Base-by-base conservation (phyloP, 164 flowering plant species). In the Stephania japonica region DNA sequence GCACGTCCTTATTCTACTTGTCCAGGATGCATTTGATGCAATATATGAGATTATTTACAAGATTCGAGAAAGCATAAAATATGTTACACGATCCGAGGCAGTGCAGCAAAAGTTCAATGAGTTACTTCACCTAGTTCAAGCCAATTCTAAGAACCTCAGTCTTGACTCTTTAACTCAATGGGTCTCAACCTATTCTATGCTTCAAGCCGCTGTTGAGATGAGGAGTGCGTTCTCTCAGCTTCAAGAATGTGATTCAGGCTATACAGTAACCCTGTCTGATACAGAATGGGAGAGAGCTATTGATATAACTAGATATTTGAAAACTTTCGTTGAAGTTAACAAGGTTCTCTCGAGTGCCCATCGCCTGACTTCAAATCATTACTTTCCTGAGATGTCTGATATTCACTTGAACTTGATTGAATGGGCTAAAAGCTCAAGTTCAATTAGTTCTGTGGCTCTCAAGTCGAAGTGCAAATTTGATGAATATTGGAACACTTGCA, bases 401-500 rank as follows among this genome's bases (percentile, higher is more conserved):
- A 78, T 86, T 47, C 88, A 87, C 69, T 72, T 87, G 49, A 86
- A 86, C 26, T 78, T 91, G 74, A 84, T 83, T 65, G 85, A 85
- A 42, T 86, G 87, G 88, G 86, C 87, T 78, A 88, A 85, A 68
- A 87, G 77, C 78, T 53, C 84, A 7, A 87, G 90, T 84, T 82
- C 81, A 72, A 73, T 88, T 41, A 76, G 84, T 68, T 78, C 84
- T 23, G 27, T 86, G 79, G 94, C 94, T 19, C 21, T 73, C 69
- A 88, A 81, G 80, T 84, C 88, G 88, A 88, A 86, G 77, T 70
- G 69, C 19, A 88, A 83, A 66, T 88, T 88, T 81, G 94, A 91
- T 49, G 78, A 70, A 24, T 91, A 88, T 79, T 89, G 94, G 97
- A 85, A 74, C 76, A 86, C 81, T 75, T 88, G 92, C 78, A 80